A percentile compares a stretch with the other conserved stretches of the same genome.
Conservation (phyloP, 495 filamentous ascomycete species). For the Endocarpon pusillum region DNA sequence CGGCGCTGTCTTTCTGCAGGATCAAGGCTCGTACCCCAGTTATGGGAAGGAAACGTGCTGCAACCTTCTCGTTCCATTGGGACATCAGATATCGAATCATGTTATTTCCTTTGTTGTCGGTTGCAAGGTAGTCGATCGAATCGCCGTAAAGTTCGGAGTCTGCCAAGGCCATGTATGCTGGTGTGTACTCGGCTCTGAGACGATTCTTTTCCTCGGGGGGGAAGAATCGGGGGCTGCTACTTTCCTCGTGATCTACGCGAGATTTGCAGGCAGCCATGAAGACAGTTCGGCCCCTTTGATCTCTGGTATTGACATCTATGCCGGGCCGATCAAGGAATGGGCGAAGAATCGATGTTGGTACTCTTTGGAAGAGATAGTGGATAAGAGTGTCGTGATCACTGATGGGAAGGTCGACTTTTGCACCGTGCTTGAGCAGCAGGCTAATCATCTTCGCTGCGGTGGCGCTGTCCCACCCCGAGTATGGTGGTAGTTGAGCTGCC, state of each 20-base stretch:
- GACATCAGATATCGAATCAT: no score
- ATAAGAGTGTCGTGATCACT: slow-evolving; percentile 1
- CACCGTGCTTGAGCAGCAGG: slow-evolving; percentile 3
- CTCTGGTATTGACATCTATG: slow-evolving; percentile 2
- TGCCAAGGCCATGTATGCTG: background rate
- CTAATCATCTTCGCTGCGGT: background rate
- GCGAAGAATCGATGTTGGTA: slow-evolving; percentile 3
- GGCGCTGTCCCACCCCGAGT: no score
- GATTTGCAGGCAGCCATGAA: slow-evolving; percentile 3
- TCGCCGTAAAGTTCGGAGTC: no score
- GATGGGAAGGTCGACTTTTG: slow-evolving; percentile 1
- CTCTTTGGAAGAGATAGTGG: slow-evolving; percentile 2
- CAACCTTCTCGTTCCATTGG: no score
- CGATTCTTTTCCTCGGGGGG: background rate
- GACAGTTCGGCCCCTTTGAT: slow-evolving; percentile 2
- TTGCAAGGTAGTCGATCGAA: no score
- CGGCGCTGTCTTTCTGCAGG: background rate
- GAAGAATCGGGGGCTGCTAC: no score
- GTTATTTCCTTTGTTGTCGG: no score
- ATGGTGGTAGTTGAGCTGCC: no score
- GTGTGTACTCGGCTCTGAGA: background rate
- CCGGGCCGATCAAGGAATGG: slow-evolving; percentile 2
- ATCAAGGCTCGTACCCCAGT: no score
- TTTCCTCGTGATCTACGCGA: background rate
- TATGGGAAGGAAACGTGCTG: no score